phyloP scores from a whole-genome alignment of 768 basidiomycete genomes.

The Suillus cothurnatus region DNA sequence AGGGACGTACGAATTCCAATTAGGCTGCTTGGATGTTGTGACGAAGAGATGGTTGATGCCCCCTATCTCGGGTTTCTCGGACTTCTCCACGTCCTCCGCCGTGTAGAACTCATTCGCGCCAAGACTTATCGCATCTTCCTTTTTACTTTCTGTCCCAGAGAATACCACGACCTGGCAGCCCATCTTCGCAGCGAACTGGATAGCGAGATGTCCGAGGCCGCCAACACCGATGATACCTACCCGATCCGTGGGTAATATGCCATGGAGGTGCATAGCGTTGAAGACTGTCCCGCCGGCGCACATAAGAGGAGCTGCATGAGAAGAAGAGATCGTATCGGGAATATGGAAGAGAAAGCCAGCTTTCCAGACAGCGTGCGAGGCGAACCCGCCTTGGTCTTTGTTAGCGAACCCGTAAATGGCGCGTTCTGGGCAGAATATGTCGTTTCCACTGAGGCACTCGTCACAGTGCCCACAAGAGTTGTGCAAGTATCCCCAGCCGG shows the following conservation, averaged over 20 bases:
- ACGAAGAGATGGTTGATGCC: slow-evolving; percentile 35
- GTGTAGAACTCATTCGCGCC: slow-evolving; percentile 40
- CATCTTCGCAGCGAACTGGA: slow-evolving; percentile 42
- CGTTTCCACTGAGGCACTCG: slow-evolving; percentile 36
- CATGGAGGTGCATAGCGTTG: slow-evolving; percentile 25
- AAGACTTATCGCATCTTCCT: slow-evolving; percentile 32
- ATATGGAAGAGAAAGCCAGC: slow-evolving; percentile 37
- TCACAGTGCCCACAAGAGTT: slow-evolving; percentile 34
- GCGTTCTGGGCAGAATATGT: slow-evolving; percentile 28
- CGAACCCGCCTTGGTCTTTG: slow-evolving; percentile 37
- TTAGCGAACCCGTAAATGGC: slow-evolving; percentile 28
- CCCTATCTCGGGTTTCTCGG: slow-evolving; percentile 28
- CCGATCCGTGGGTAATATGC: slow-evolving; percentile 32
- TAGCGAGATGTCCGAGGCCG: slow-evolving; percentile 40
- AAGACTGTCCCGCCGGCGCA: slow-evolving; percentile 40
- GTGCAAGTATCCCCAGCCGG: slow-evolving; percentile 40
- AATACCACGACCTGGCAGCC: slow-evolving; percentile 41
- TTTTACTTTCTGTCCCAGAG: slow-evolving; percentile 35
- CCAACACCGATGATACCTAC: slow-evolving; percentile 39
- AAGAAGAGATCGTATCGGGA: slow-evolving; percentile 33
- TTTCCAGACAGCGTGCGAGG: slow-evolving; percentile 38
- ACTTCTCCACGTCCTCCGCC: slow-evolving; percentile 23
- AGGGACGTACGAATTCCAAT: slow-evolving; percentile 30
- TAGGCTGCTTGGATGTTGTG: slow-evolving; percentile 29
- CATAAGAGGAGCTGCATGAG: slow-evolving; percentile 37